Evolutionary conservation across 805 yeast genomes (phyloP).

Genomic region (Starmerella potacharoeniae): DNA sequence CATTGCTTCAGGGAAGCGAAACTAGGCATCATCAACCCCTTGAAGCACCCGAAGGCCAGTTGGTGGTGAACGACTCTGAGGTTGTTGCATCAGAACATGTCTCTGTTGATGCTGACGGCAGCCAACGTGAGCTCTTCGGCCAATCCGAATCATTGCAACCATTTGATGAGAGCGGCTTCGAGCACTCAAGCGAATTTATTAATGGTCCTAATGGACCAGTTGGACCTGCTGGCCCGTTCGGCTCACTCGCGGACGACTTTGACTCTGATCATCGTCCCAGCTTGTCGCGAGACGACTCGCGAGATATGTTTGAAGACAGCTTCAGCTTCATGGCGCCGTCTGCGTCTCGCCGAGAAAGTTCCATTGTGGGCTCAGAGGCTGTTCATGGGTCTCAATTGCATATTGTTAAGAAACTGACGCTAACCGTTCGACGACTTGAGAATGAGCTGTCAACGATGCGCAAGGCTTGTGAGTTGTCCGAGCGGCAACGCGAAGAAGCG

Average conservation of each 20-base stretch:
- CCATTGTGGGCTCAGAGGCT: slow-evolving; percentile 23
- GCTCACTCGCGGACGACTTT: slow-evolving; percentile 1
- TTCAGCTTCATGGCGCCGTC: slow-evolving; percentile 1
- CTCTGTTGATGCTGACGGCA: no score
- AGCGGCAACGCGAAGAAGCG: slow-evolving; percentile 49
- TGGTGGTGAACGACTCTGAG: no score
- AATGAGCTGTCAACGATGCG: slow-evolving; percentile 55
- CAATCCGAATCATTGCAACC: neutral
- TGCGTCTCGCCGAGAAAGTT: slow-evolving; percentile 10
- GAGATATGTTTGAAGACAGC: slow-evolving; percentile 3
- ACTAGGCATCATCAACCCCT: no score
- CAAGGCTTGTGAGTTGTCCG: slow-evolving; percentile 48
- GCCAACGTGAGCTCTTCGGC: no score
- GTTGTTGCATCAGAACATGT: no score
- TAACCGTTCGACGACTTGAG: slow-evolving; percentile 68
- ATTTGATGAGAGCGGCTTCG: neutral
- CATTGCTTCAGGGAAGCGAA: no score
- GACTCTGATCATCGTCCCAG: neutral
- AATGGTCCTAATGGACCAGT: neutral
- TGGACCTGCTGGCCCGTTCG: slow-evolving; percentile 15
- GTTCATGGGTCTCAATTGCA: slow-evolving; percentile 36
- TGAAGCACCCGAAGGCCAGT: no score
- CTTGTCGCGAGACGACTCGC: neutral
- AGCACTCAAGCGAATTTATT: neutral
- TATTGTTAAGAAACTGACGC: slow-evolving; percentile 59